Evolutionary conservation across 108 stramenopile species (phyloP), one percentile per base, ranked within the genome.

Genomic region (Nannochloropsis oceanica): DNA sequence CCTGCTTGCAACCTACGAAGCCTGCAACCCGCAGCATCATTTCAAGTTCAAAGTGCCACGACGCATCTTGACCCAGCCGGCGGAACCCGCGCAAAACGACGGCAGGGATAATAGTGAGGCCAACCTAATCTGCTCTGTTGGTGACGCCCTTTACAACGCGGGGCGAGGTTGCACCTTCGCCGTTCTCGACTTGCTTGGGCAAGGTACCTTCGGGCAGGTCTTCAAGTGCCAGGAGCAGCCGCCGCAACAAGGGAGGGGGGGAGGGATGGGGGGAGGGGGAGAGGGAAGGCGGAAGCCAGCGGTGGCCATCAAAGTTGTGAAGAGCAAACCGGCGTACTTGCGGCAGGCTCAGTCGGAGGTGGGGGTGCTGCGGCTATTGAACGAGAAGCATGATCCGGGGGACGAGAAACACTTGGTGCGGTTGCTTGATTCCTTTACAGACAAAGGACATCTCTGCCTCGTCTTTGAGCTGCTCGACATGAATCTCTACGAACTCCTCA

Each of bases 171-270:
- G 50, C 42, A 25, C 27, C 44, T 92, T 85, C 87, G 86, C 85
- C 43, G 90, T 97, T 18, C 87, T 96, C 43, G 89, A 90, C 20
- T 80, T 93, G 42, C 85, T 99, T 42, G 98, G 98, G 43, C 94
- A 94, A 87, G 98, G 98, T 12, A 96, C 96, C 26, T 99, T 99
- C 89, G 98, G 97, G 10, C 97, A 98, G 92, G 97, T 98, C 26
- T 96, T 98, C 81, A 89, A 94, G 59, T 97, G 97, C 85, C 85
- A 93, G 79, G 91, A 91, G 43, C 14, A 50, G 46, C 46, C 46
- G 13, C 46, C 84, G 59, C 14, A 50, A 0, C 46, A 18, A 18
- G 46, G 46, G 18, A 18, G 46, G 46, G 46, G 46, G 46, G n/a
- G n/a, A n/a, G n/a, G n/a, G n/a, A n/a, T n/a, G n/a, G n/a, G n/a